Percentiles rank a stretch among this genome's conserved stretches.
Conservation (phyloP, 371 early-diverging fungal genomes). For the Choanephora cucurbitarum region DNA sequence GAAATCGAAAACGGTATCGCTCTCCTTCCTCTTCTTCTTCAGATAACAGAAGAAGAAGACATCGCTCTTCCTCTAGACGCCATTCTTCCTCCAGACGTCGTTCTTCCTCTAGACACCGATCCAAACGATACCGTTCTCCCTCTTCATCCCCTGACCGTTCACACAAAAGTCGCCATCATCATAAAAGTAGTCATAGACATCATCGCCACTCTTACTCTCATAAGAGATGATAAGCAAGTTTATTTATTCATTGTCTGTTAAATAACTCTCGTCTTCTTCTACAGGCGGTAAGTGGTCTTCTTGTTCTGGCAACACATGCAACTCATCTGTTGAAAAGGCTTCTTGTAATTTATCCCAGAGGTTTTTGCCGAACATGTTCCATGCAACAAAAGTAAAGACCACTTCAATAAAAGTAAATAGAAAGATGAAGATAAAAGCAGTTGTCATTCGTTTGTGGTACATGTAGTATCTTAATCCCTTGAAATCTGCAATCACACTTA, state of each 20-base stretch:
- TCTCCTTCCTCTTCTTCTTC: conserved; percentile 13
- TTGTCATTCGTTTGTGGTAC: conserved; percentile 78
- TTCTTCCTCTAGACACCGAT: too few species aligned
- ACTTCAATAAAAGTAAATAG: conserved; percentile 72
- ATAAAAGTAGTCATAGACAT: neutral
- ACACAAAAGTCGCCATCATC: neutral
- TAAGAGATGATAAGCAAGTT: neutral
- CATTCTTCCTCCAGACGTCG: too few species aligned
- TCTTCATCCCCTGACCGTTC: too few species aligned
- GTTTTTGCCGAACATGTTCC: conserved; percentile 52
- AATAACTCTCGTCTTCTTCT: conserved; percentile 20
- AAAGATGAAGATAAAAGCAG: conserved; percentile 59
- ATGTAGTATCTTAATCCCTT: conserved; percentile 75
- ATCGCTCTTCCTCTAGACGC: neutral
- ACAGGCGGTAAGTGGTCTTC: conserved; percentile 7
- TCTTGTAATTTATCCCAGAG: conserved; percentile 44
- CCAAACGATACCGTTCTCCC: too few species aligned
- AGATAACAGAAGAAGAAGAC: conserved; percentile 11
- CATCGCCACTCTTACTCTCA: neutral
- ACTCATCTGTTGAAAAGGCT: conserved; percentile 20
- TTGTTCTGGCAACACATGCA: conserved; percentile 2
- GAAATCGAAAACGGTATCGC: conserved; percentile 5
- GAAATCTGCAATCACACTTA: conserved; percentile 76
- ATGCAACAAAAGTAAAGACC: conserved; percentile 60
- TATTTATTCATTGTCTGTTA: conserved; percentile 19